Evolutionary conservation across 2,329 filamentous ascomycete genomes (phyloP), one percentile per base, ranked within the genome.

Genomic region (Trichophyton mentagrophytes): DNA sequence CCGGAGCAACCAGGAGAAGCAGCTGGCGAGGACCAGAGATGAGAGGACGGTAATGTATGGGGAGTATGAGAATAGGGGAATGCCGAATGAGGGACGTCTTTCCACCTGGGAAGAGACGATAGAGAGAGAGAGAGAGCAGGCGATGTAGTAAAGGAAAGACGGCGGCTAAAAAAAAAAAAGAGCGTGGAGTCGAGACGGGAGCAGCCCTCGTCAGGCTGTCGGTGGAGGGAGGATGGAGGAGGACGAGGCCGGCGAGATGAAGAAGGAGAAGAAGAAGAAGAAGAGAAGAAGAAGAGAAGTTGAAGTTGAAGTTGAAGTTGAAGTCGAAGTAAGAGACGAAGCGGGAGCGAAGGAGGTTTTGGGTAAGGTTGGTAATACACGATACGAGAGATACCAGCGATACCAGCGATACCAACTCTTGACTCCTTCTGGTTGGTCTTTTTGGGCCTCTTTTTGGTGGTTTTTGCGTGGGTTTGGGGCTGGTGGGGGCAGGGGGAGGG

Each of bases 51-150:
- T 3, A 36, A n/a, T 11, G 49, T 27, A 27, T 27, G 5, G 9
- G 8, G 27, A 27, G n/a, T 51, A 22, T 22, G 25, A 30, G 22
- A 11, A 53, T 30, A 47, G 7, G 44, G 27, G 22, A 27, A 47
- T 47, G 25, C 15, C 46, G 46, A 55, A 53, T 25, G 49, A 36
- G 25, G 49, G 27, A 36, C n/a, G 44, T 60, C 58, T 53, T 53
- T 56, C 58, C 58, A 42, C 46, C 58, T 38, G 58, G 78, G 80
- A 38, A 60, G 40, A 55, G 49, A 60, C 57, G 42, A 22, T 22
- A 22, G 27, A 22, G 33, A 22, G 22, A 27, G 25, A 27, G 25
- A 25, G 25, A 30, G 27, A 30, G 27, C 27, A 30, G 27, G 27
- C 27, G 27, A 30, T 30, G 27, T 30, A 30, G 42, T 33, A 51